phyloP scores from a whole-genome alignment of 345 rosid genomes.

The Hibiscus trionum region DNA sequence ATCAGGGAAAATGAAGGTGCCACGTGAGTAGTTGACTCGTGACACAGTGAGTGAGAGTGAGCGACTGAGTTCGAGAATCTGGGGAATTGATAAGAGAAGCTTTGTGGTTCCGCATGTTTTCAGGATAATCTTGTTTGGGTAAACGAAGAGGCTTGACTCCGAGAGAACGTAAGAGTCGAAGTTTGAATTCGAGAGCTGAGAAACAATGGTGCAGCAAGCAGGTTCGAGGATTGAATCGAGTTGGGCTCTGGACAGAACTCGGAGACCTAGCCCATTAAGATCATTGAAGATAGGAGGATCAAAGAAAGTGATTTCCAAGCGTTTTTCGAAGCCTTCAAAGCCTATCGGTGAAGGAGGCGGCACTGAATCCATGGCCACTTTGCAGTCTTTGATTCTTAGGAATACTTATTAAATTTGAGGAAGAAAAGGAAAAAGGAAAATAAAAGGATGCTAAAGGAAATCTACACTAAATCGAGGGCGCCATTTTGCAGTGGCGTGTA shows the following conservation, averaged over 20 bases:
- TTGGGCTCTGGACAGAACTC: conserved; percentile 40
- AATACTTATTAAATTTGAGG: not conserved
- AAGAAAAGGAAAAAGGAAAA: not conserved
- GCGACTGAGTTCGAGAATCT: conserved; percentile 34
- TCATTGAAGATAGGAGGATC: conserved; percentile 45
- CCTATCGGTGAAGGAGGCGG: conserved; percentile 37
- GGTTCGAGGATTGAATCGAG: conserved; percentile 51
- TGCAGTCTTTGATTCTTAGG: not conserved
- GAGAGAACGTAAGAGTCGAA: conserved; percentile 80
- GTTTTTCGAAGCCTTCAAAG: conserved; percentile 73
- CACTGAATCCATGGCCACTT: conserved; percentile 12
- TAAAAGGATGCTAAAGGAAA: not conserved
- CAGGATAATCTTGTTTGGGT: conserved; percentile 48
- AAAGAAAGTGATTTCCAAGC: conserved; percentile 55
- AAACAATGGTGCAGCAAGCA: conserved; percentile 61
- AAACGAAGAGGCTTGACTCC: conserved; percentile 72
- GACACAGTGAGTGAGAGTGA: conserved; percentile 38
- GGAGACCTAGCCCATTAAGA: conserved; percentile 45
- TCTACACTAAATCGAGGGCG: conserved; percentile 17
- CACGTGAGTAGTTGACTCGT: conserved; percentile 59
- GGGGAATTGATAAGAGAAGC: conserved; percentile 54
- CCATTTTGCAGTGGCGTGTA: conserved; percentile 10
- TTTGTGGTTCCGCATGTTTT: conserved; percentile 81
- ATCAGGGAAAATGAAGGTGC: conserved; percentile 72
- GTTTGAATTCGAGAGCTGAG: conserved; percentile 46